These are phyloP conservation scores for Pestalotiopsis sp. DNA, from an alignment of 2,329 filamentous ascomycete genomes.

Conservation along the genomic window DNA sequence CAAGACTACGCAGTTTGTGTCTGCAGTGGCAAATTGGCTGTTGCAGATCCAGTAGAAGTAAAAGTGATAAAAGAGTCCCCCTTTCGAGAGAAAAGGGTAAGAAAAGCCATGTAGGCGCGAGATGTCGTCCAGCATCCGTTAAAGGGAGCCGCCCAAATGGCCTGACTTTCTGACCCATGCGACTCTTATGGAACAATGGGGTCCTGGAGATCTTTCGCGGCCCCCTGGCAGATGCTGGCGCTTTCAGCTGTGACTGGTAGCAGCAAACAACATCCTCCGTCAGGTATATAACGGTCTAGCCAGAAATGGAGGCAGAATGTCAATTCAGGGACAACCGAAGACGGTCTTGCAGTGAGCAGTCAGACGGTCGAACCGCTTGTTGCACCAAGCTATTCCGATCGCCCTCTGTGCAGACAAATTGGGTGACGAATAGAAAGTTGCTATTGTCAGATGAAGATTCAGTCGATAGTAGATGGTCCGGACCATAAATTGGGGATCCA, in stretches of 20 bases:
- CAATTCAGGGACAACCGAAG: background rate
- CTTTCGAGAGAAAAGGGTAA: background rate
- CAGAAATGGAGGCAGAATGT: background rate
- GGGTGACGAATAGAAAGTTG: no score
- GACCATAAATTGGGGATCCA: no score
- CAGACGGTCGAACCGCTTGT: background rate
- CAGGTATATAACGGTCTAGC: background rate
- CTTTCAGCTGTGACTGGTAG: background rate
- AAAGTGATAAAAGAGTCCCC: background rate
- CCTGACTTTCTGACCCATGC: conserved; percentile 10
- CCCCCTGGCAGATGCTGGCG: background rate
- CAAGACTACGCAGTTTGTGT: background rate
- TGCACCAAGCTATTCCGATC: no score
- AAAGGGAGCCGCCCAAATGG: background rate
- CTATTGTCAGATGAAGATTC: no score
- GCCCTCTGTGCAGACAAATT: no score
- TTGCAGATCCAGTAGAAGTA: background rate
- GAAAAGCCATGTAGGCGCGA: background rate
- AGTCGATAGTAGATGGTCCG: no score
- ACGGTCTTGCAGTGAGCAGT: background rate
- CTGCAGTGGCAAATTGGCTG: background rate
- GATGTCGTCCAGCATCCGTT: background rate
- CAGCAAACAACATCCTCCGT: background rate
- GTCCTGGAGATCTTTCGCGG: background rate
- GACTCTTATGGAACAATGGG: conserved; percentile 3